A percentile compares a stretch with the other conserved stretches of the same genome.
phyloP scores from a whole-genome alignment of 192 early-diverging fungal species.

The Neocallimastix lanati region DNA sequence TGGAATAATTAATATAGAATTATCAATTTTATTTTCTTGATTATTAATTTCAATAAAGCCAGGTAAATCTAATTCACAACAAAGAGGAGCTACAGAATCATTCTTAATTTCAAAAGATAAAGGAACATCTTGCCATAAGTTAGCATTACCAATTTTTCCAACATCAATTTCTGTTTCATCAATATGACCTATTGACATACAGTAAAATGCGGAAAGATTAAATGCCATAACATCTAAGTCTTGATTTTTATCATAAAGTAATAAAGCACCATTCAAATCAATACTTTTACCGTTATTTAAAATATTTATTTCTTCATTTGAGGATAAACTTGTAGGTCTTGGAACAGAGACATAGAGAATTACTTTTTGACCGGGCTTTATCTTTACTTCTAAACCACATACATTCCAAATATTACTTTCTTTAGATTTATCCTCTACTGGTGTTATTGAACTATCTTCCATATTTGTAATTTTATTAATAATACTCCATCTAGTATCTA shows the following conservation, averaged over 20 bases:
- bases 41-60: conserved; percentile 23
- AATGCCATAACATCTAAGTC: conserved; percentile 26
- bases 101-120: too few species aligned
- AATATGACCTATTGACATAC: conserved; percentile 36
- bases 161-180: too few species aligned
- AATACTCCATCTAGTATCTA: too few species aligned
- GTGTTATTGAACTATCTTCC: too few species aligned
- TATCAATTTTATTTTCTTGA: background rate
- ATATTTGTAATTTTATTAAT: too few species aligned
- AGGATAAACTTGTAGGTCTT: conserved; percentile 11
- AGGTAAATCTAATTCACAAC: conserved; percentile 42
- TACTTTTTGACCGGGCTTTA: conserved; percentile 22
- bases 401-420: too few species aligned
- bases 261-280: too few species aligned
- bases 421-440: too few species aligned
- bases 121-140: too few species aligned
- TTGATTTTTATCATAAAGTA: conserved; percentile 32
- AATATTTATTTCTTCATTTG: conserved; percentile 9
- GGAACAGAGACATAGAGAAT: conserved; percentile 31
- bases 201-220: conserved; percentile 32
- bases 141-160: too few species aligned
- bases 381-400: conserved; percentile 18
- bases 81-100: conserved; percentile 36
- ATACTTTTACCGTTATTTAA: conserved; percentile 33
- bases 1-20: conserved; percentile 11